Evolutionary conservation across 2,329 filamentous ascomycete species (phyloP).

Genomic region (Botrytis sinoallii): DNA sequence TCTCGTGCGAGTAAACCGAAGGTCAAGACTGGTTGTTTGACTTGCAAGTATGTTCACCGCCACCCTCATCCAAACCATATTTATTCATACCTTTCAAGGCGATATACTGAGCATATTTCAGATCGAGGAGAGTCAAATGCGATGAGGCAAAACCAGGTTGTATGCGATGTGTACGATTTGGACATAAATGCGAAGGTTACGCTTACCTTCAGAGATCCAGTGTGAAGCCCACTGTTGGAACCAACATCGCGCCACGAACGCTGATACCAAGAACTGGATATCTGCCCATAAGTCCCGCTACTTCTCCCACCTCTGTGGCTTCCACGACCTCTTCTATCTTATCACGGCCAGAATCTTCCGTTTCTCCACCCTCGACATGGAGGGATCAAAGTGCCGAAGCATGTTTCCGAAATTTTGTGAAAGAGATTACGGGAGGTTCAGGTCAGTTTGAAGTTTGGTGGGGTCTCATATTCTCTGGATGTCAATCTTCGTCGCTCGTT

Average conservation of each 20-base stretch:
- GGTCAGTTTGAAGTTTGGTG: conserved; percentile 11
- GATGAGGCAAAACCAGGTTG: conserved; percentile 37
- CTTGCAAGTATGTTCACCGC: conserved; percentile 35
- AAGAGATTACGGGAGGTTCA: conserved; percentile 10
- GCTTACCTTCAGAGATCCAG: conserved; percentile 18
- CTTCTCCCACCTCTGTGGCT: conserved; percentile 1
- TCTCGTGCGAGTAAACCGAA: conserved; percentile 36
- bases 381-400: not conserved
- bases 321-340: conserved; percentile 9
- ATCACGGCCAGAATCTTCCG: not conserved
- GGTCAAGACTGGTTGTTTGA: conserved; percentile 36
- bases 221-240: not conserved
- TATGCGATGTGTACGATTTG: conserved; percentile 34
- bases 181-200: conserved; percentile 38
- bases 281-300: conserved; percentile 14
- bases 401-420: conserved; percentile 15
- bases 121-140: conserved; percentile 37
- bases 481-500: not conserved
- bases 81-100: not conserved
- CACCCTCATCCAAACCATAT: not conserved
- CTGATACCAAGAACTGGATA: not conserved
- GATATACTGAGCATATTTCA: conserved; percentile 18
- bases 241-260: conserved; percentile 7
- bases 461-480: conserved; percentile 2
- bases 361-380: not conserved